Evolutionary conservation across 306 rosid species (phyloP), one percentile per base, ranked within the genome.

Genomic region (Fagus crenata): DNA sequence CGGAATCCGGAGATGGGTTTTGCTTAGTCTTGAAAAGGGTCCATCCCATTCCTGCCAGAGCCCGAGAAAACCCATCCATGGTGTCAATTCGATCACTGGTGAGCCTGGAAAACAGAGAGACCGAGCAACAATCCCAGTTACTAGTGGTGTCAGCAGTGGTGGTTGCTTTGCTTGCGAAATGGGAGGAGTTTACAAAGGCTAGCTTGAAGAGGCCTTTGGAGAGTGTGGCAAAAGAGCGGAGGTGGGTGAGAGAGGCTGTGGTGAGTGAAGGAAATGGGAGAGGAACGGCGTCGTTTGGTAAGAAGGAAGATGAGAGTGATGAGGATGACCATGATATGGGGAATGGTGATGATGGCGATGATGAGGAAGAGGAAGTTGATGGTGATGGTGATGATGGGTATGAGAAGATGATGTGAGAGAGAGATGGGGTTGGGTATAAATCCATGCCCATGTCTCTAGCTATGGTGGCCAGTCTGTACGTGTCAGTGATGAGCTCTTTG

Each of bases 1-100:
- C 54, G 43, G 67, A 70, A 81, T 83, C 83, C 75, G 13, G 14
- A 0, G 81, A 73, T 33, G 88, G 81, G 77, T 60, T 77, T 42
- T 82, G 82, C 78, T 53, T 84, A 6, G 84, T 87, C 72, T 58
- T 89, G 76, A 77, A 89, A 89, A 87, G 87, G 65, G 84, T 87
- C 89, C 91, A 89, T 51, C 91, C 93, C 70, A 75, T 77, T 1
- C 93, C 93, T 0, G 91, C 93, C 32, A 87, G 86, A 39, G 83
- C 75, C 78, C 83, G 69, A 67, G 86, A 89, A 76, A 89, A 89
- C 7, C 78, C 83, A 18, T 87, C 93, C 91, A 85, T 89, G 3
- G 85, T 41, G 14, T 63, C 75, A 5, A 87, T 83, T 75, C 91
- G 80, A 2, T 40, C 72, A 2, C 91, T 86, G 31, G 80, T 49